phyloP scores from a whole-genome alignment of 805 yeast species.

The Spathaspora passalidarum region DNA sequence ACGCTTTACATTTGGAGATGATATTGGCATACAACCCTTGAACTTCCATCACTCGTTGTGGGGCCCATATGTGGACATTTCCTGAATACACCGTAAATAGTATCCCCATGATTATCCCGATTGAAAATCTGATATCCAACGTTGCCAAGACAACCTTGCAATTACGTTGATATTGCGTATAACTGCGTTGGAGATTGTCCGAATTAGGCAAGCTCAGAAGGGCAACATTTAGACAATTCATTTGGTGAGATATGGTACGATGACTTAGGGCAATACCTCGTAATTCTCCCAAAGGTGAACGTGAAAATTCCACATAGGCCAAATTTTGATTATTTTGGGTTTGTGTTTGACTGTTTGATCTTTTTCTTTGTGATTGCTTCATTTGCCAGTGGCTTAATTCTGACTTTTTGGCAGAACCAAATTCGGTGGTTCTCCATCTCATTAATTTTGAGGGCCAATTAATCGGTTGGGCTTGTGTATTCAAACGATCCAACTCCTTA shows the following conservation, averaged over 20 bases:
- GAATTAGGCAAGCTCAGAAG: constrained; percentile 63
- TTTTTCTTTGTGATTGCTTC: constrained; percentile 10
- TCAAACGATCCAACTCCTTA: constrained; percentile 68
- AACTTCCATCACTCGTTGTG: constrained; percentile 65
- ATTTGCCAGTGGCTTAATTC: constrained; percentile 28
- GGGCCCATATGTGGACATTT: constrained; percentile 75
- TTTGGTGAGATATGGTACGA: constrained; percentile 82
- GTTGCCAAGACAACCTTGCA: constrained; percentile 53
- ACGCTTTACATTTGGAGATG: constrained; percentile 66
- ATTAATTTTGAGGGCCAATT: constrained; percentile 72
- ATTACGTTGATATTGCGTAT: constrained; percentile 30
- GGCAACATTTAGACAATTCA: constrained; percentile 70
- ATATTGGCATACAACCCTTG: constrained; percentile 87
- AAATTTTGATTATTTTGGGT: constrained; percentile 48
- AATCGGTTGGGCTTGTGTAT: constrained; percentile 38
- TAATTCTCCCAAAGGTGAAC: constrained; percentile 86
- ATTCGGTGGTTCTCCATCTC: constrained; percentile 82
- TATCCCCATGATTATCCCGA: constrained; percentile 82
- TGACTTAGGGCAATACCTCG: constrained; percentile 94
- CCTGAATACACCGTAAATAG: constrained; percentile 84
- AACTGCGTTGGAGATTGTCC: constrained; percentile 47
- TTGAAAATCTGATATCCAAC: constrained; percentile 50
- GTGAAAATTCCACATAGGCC: constrained; percentile 90
- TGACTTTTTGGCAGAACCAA: constrained; percentile 57
- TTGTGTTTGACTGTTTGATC: neutral